Percentiles rank a stretch among this genome's conserved stretches.
phyloP scores from a whole-genome alignment of 805 yeast species.

The Candida vartiovaarae region DNA sequence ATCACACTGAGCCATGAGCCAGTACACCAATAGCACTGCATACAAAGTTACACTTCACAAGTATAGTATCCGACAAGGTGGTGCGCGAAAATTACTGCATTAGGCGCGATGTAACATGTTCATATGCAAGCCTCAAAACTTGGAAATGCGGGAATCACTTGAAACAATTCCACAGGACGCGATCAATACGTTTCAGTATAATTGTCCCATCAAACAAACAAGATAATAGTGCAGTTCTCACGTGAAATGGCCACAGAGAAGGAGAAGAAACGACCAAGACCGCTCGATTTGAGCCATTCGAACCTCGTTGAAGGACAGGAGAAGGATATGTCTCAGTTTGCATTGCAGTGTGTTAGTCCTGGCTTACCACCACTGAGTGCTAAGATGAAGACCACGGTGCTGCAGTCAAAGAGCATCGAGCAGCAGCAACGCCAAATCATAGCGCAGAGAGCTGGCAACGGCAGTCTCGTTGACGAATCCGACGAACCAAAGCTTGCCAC shows the following conservation, averaged over 20 bases:
- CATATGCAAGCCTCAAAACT: no score
- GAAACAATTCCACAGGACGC: no score
- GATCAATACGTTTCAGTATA: no score
- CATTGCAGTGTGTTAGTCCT: slow-evolving; percentile 24
- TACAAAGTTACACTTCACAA: no score
- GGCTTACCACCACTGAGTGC: slow-evolving; percentile 24
- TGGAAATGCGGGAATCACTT: no score
- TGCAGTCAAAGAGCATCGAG: slow-evolving; percentile 21
- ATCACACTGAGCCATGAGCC: no score
- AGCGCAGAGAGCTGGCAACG: slow-evolving; percentile 4
- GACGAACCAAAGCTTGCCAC: slow-evolving; percentile 1
- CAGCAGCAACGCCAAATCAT: slow-evolving; percentile 24
- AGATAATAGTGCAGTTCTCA: no score
- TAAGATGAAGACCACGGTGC: slow-evolving; percentile 22
- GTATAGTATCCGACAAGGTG: no score
- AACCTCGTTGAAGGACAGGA: slow-evolving; percentile 8
- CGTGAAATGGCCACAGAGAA: slow-evolving; percentile 2
- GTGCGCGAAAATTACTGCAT: no score
- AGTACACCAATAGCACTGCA: no score
- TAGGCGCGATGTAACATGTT: no score
- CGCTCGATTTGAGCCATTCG: slow-evolving; percentile 20
- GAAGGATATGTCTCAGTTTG: slow-evolving; percentile 18
- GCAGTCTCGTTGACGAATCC: neutral
- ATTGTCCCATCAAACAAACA: no score
- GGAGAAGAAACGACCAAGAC: slow-evolving; percentile 23